Evolutionary conservation across 257 asterid species (phyloP).

Genomic region (Paraleonurus japonicus): DNA sequence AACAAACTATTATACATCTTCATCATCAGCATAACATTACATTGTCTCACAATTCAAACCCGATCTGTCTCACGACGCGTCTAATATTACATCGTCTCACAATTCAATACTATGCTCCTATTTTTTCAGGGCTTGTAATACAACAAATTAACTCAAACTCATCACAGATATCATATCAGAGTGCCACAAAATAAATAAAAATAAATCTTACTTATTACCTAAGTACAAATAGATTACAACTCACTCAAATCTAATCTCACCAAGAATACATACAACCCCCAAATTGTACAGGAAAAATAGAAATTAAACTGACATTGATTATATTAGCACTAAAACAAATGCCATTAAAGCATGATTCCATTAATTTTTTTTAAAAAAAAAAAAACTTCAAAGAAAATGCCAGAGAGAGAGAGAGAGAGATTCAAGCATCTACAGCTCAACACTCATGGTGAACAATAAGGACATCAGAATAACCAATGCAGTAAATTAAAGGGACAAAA

Average conservation of each 20-base stretch:
- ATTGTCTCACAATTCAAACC: background rate
- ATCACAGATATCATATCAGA: background rate
- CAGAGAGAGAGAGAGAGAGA: background rate
- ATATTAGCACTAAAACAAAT: background rate
- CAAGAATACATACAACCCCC: background rate
- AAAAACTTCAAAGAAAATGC: background rate
- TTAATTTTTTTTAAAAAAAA: background rate
- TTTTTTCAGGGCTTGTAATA: background rate
- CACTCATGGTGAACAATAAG: background rate
- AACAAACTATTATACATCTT: background rate
- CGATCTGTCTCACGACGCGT: background rate
- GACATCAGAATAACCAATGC: background rate
- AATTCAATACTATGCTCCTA: background rate
- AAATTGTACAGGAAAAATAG: background rate
- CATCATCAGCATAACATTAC: background rate
- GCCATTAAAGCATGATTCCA: background rate
- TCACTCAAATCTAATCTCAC: background rate
- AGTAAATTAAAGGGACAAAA: background rate
- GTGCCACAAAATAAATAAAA: background rate
- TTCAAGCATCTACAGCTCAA: background rate
- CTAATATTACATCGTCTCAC: background rate
- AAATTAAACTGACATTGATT: background rate
- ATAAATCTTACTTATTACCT: constrained; percentile 6
- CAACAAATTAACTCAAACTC: background rate
- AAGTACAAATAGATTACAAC: background rate